Percentiles rank a stretch among this genome's conserved stretches.
Evolutionary conservation across 73 alveolate genomes (phyloP).

Genomic region (Tetrahymena elliotti): DNA sequence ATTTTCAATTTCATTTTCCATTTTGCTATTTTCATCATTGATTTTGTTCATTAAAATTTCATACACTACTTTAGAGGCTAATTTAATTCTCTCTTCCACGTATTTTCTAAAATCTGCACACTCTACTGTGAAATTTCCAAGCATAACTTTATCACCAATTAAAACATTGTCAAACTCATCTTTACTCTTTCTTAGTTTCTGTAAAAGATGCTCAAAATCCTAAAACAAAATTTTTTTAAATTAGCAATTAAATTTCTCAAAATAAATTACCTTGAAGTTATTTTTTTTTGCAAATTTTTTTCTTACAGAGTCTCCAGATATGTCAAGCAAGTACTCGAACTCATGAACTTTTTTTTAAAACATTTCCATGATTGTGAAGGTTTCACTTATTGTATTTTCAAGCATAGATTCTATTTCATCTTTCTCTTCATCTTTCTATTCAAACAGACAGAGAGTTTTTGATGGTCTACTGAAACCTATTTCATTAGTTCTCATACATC

Average conservation of each 20-base stretch:
- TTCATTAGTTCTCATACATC: neutral
- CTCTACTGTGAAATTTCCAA: conserved; percentile 2
- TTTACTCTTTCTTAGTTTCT: neutral
- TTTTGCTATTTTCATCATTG: conserved; percentile 39
- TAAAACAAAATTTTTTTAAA: neutral
- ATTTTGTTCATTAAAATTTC: conserved; percentile 51
- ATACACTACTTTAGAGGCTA: conserved; percentile 16
- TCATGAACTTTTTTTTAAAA: neutral
- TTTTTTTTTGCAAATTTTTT: neutral
- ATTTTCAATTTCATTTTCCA: conserved; percentile 61
- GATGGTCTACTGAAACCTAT: neutral
- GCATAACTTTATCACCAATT: neutral
- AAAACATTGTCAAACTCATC: neutral
- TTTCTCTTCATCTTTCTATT: neutral
- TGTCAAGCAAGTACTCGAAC: neutral
- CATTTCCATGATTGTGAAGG: neutral
- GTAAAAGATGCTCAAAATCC: neutral
- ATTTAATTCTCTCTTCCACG: conserved; percentile 6
- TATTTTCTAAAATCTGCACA: neutral
- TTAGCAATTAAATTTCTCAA: neutral
- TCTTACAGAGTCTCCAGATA: neutral
- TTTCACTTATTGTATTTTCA: neutral
- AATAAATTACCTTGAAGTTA: neutral
- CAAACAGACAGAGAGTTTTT: neutral
- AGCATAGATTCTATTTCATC: neutral